Conservation (phyloP, 2,329 filamentous ascomycete genomes). For the Monilinia polystroma region DNA sequence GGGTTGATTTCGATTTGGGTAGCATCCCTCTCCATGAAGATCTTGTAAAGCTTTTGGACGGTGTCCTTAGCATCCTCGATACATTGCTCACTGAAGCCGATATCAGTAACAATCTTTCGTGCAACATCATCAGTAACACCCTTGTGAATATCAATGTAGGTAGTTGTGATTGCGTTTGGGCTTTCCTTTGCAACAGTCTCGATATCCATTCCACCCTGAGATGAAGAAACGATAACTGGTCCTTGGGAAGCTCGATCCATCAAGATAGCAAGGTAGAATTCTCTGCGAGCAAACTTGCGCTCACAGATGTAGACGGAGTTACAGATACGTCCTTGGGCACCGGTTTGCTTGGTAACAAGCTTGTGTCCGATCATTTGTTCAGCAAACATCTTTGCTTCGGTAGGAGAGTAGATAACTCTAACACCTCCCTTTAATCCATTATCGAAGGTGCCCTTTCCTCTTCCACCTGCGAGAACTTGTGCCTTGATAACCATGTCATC, state of each 20-base stretch:
- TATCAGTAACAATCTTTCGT: constrained; percentile 80
- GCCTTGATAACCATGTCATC: constrained; percentile 99
- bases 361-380: constrained; percentile 99
- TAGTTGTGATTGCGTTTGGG: constrained; percentile 93
- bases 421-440: constrained; percentile 99
- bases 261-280: constrained; percentile 98
- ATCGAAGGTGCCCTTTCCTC: constrained; percentile 97
- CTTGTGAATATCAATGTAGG: constrained; percentile 86
- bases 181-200: constrained; percentile 97
- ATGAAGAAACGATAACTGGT: constrained; percentile 95
- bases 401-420: constrained; percentile 97
- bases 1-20: constrained; percentile 99
- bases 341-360: constrained; percentile 99
- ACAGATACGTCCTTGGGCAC: constrained; percentile 88
- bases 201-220: constrained; percentile 99
- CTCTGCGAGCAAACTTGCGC: constrained; percentile 97
- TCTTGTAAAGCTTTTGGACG: constrained; percentile 98
- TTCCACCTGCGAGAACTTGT: constrained; percentile 94
- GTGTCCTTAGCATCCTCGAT: constrained; percentile 92
- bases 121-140: constrained; percentile 97
- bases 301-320: constrained; percentile 98
- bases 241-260: constrained; percentile 93
- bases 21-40: constrained; percentile 97
- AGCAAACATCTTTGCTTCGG: constrained; percentile 94
- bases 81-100: constrained; percentile 98